Conservation (phyloP, 495 filamentous ascomycete species). For the Penicillium maclennaniae region DNA sequence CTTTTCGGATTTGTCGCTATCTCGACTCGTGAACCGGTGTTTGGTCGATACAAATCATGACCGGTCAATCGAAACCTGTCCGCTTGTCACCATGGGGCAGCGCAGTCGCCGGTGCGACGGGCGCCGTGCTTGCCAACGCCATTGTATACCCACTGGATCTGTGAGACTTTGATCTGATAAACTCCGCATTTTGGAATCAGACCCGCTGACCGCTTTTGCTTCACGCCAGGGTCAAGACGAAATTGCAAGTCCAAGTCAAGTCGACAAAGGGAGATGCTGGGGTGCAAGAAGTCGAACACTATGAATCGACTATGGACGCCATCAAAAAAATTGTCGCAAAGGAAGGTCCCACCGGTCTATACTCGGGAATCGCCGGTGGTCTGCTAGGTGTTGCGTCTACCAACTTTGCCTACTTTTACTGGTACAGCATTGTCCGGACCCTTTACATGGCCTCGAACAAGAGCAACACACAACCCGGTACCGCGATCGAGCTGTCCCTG, state of each 20-base stretch:
- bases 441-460: conserved; percentile 71
- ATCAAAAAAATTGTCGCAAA: conserved; percentile 78
- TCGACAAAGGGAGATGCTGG: conserved; percentile 30
- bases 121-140: conserved; percentile 92
- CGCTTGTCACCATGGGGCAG: conserved; percentile 87
- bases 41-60: conserved; percentile 50
- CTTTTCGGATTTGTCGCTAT: conserved; percentile 5
- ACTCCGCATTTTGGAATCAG: not conserved
- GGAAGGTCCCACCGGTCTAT: conserved; percentile 80
- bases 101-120: conserved; percentile 88
- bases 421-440: conserved; percentile 86
- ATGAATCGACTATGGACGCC: conserved; percentile 81
- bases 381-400: conserved; percentile 91
- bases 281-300: conserved; percentile 58
- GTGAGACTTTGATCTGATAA: conserved; percentile 39
- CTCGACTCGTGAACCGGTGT: not conserved
- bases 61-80: conserved; percentile 72
- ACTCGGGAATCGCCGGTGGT: conserved; percentile 81
- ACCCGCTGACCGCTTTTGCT: conserved; percentile 12
- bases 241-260: conserved; percentile 94
- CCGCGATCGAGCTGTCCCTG: conserved; percentile 77
- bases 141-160: conserved; percentile 96
- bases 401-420: conserved; percentile 99
- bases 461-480: conserved; percentile 64
- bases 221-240: conserved; percentile 78